Percentiles rank a stretch among this genome's conserved stretches.
Evolutionary conservation across 108 stramenopile species (phyloP).

Genomic region (Schizochytrium sp.): DNA sequence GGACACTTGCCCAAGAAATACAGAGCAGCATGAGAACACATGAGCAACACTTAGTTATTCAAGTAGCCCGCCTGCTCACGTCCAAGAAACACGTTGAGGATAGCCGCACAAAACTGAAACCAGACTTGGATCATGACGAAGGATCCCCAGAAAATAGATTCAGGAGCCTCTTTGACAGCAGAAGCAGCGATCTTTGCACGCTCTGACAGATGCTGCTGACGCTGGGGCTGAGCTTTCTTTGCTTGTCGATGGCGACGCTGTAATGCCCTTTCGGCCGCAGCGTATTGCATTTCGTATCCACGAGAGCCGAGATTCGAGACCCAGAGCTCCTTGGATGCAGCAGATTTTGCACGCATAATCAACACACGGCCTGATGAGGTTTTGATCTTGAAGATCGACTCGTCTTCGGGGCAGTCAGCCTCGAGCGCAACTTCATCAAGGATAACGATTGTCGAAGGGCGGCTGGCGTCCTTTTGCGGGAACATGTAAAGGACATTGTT

Average conservation of each 20-base stretch:
- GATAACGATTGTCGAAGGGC: constrained; percentile 46
- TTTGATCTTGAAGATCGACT: not conserved
- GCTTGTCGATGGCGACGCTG: not conserved
- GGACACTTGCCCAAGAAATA: no score
- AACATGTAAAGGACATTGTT: constrained; percentile 59
- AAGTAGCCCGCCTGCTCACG: not conserved
- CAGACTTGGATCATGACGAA: constrained; percentile 45
- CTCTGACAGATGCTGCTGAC: not conserved
- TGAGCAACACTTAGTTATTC: no score
- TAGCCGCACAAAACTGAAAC: constrained; percentile 19
- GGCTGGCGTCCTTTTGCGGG: constrained; percentile 8
- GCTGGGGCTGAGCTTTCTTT: not conserved
- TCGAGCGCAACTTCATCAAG: constrained; percentile 28
- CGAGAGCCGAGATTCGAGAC: constrained; percentile 18
- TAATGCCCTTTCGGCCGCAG: not conserved
- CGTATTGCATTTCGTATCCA: not conserved
- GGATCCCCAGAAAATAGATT: constrained; percentile 33
- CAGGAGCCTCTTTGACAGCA: constrained; percentile 1
- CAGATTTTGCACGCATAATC: not conserved
- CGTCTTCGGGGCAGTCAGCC: constrained; percentile 6
- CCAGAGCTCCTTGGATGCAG: constrained; percentile 34
- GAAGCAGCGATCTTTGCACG: not conserved
- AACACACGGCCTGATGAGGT: constrained; percentile 7
- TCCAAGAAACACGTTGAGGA: constrained; percentile 8
- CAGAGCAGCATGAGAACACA: no score